Evolutionary conservation across 2,329 filamentous ascomycete genomes (phyloP), one percentile per base, ranked within the genome.

Genomic region (Colletotrichum neosansevieriae): DNA sequence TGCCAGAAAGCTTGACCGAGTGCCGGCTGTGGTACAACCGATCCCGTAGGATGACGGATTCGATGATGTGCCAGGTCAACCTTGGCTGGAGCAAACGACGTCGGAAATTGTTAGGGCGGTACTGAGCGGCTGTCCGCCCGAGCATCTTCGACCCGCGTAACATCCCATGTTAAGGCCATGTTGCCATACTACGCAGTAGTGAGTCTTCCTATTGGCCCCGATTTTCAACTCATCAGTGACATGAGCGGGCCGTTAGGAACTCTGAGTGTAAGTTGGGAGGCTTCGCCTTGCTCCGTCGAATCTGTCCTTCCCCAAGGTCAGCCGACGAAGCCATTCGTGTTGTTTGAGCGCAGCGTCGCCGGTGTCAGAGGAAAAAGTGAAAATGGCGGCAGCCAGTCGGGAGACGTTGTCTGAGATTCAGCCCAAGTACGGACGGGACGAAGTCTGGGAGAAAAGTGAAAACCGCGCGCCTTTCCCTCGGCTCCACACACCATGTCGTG

Each of bases 401-500:
- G 47, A 38, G 4, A n/a, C 61, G 47, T 11, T 53, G 36, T 56
- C 49, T 50, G 61, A 57, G 40, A 45, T 56, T 60, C 34, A 53
- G 42, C 56, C n/a, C 13, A 65, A 56, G 42, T 49, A 50, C 19
- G 32, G 65, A 65, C 61, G 61, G 50, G 36, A 56, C 32, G n/a
- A 44, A 59, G 54, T 59, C 53, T 65, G 47, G 24, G 66, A 65
- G 49, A 53, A 68, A 60, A 68, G 54, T 68, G 66, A 65, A 67
- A 68, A 65, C 11, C 32, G 19, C 12, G 49, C 61, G 62, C 66
- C 34, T 56, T 59, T 47, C 66, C 61, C 21, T 15, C 40, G 24
- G 49, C 21, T 59, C 61, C 47, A 21, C 45, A n/a, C 51, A 21
- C 24, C 34, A 40, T 38, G 17, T 32, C 40, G 42, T 12, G 38